A percentile compares a stretch with the other conserved stretches of the same genome.
phyloP scores from a whole-genome alignment of 1,139 yeast species.

The Pichia sp. region DNA sequence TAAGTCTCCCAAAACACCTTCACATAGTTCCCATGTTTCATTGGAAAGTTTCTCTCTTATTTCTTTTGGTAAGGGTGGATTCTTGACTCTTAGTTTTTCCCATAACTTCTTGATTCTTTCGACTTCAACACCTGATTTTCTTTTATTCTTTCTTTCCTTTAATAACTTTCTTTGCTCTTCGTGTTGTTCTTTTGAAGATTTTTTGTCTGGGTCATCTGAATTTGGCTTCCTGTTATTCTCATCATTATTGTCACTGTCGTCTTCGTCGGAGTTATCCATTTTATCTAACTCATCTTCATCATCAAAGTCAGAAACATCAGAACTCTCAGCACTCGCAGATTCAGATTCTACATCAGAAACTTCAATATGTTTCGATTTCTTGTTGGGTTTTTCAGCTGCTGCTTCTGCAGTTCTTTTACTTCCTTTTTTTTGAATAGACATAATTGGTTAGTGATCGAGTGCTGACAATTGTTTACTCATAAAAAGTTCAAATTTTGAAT shows the following conservation, averaged over 20 bases:
- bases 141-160: constrained; percentile 78
- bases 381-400: constrained; percentile 13
- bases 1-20: constrained; percentile 74
- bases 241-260: constrained; percentile 26
- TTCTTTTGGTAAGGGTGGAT: constrained; percentile 74
- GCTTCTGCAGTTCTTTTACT: constrained; percentile 25
- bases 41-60: constrained; percentile 75
- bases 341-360: constrained; percentile 18
- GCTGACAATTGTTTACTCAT: no score
- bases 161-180: constrained; percentile 77
- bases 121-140: constrained; percentile 82
- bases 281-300: constrained; percentile 30
- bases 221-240: constrained; percentile 24
- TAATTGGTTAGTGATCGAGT: constrained; percentile 2
- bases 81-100: constrained; percentile 87
- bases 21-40: constrained; percentile 80
- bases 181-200: constrained; percentile 65
- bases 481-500: no score
- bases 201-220: constrained; percentile 33
- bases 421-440: constrained; percentile 24
- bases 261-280: constrained; percentile 18
- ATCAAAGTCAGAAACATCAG: constrained; percentile 10
- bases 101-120: constrained; percentile 82
- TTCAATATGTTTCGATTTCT: constrained; percentile 22
- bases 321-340: constrained; percentile 14